Percentiles rank a stretch among this genome's conserved stretches.
Evolutionary conservation across 768 basidiomycete species (phyloP).

Genomic region (Phallus indusiatus): DNA sequence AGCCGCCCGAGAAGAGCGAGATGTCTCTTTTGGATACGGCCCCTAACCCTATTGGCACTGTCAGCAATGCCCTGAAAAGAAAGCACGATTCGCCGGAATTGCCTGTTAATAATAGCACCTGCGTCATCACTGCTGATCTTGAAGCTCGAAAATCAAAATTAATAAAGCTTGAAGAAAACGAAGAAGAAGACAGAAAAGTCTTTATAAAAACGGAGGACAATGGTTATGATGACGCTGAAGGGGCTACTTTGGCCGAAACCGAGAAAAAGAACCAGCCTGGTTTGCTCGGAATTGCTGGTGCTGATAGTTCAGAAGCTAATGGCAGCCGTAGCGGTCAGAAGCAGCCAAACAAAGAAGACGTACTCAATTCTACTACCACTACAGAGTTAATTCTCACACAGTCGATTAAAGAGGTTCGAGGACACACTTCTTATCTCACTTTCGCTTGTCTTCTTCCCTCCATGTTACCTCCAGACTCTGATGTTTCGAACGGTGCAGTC

Average conservation of each 20-base stretch:
- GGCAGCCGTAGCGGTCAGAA: background rate
- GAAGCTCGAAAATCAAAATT: background rate
- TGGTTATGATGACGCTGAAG: too few relatives aligned
- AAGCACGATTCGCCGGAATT: background rate
- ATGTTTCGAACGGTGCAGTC: too few relatives aligned
- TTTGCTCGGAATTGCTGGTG: background rate
- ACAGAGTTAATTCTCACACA: conserved; percentile 46
- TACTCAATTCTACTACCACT: background rate
- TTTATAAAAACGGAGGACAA: too few relatives aligned
- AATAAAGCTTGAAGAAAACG: background rate
- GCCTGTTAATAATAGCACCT: background rate
- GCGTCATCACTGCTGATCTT: background rate
- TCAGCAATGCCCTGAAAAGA: background rate
- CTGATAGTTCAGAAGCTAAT: background rate
- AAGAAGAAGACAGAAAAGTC: too few relatives aligned
- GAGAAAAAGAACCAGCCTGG: conserved; percentile 4
- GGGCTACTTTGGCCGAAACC: too few relatives aligned
- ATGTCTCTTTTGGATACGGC: background rate
- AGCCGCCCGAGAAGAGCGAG: background rate
- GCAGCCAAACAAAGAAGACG: background rate
- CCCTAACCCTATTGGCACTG: background rate
- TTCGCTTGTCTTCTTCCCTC: conserved; percentile 83
- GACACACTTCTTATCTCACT: conserved; percentile 94
- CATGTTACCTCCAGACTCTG: conserved; percentile 12
- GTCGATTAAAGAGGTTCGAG: conserved; percentile 73